A percentile compares a stretch with the other conserved stretches of the same genome.
phyloP scores from a whole-genome alignment of 331 rosid species.

The Erythrophleum ivorense region DNA sequence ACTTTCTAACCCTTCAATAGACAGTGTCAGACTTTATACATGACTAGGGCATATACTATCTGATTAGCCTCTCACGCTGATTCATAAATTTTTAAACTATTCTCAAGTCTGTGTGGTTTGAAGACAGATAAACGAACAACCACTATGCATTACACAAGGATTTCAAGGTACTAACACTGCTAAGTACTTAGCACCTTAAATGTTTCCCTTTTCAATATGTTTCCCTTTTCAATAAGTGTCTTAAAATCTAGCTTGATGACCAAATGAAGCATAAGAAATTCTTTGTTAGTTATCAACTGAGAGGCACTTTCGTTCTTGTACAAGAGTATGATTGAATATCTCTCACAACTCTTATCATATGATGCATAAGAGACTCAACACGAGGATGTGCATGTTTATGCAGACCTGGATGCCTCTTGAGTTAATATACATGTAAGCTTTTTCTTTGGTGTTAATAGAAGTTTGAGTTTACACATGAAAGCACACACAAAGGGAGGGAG shows the following conservation, averaged over 20 bases:
- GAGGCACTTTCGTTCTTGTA: neutral
- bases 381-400: neutral
- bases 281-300: neutral
- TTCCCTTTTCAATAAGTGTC: neutral
- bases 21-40: conserved; percentile 5
- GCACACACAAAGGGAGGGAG: conserved; percentile 6
- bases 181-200: neutral
- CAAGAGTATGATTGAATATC: neutral
- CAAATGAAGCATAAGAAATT: neutral
- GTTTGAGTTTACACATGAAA: neutral
- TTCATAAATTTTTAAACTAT: neutral
- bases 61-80: neutral
- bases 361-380: conserved; percentile 3
- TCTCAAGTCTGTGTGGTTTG: neutral
- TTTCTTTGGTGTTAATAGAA: neutral
- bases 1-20: neutral
- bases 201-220: neutral
- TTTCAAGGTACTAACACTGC: neutral
- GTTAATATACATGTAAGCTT: neutral
- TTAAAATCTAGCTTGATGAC: conserved; percentile 30
- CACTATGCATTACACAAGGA: neutral
- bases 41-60: neutral
- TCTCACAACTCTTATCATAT: conserved; percentile 12
- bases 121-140: conserved; percentile 10
- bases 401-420: conserved; percentile 8